Evolutionary conservation across 768 basidiomycete species (phyloP).

Genomic region (Podaxis mareebaensis): DNA sequence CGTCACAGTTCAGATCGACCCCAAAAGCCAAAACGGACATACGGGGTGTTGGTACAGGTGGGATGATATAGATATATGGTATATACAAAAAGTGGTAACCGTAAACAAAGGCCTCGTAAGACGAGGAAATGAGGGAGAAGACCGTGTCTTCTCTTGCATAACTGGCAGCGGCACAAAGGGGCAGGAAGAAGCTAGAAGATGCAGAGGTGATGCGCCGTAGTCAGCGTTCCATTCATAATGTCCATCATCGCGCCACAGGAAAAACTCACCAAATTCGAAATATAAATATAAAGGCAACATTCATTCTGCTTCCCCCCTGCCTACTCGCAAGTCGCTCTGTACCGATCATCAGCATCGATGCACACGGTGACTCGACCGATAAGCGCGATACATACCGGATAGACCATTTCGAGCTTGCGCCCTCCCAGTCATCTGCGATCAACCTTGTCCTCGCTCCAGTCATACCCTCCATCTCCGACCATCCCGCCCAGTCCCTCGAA

Average conservation of each 20-base stretch:
- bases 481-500: constrained; percentile 1
- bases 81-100: background rate
- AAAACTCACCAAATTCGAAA: background rate
- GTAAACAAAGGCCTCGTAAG: background rate
- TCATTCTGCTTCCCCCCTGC: background rate
- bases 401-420: constrained; percentile 11
- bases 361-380: background rate
- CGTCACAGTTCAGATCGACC: background rate
- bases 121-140: background rate
- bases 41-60: background rate
- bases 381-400: constrained; percentile 5
- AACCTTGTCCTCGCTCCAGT: constrained; percentile 12
- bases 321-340: constrained; percentile 5
- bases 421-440: constrained; percentile 15
- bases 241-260: background rate
- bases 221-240: background rate
- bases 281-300: background rate
- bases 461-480: constrained; percentile 7
- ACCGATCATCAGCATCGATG: background rate
- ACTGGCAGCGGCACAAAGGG: background rate
- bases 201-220: background rate
- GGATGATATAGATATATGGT: constrained; percentile 5
- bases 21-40: background rate
- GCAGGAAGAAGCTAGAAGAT: background rate
- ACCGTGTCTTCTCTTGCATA: background rate